Evolutionary conservation across 192 early-diverging fungal genomes (phyloP).

Genomic region (Obelidium mucronatum): DNA sequence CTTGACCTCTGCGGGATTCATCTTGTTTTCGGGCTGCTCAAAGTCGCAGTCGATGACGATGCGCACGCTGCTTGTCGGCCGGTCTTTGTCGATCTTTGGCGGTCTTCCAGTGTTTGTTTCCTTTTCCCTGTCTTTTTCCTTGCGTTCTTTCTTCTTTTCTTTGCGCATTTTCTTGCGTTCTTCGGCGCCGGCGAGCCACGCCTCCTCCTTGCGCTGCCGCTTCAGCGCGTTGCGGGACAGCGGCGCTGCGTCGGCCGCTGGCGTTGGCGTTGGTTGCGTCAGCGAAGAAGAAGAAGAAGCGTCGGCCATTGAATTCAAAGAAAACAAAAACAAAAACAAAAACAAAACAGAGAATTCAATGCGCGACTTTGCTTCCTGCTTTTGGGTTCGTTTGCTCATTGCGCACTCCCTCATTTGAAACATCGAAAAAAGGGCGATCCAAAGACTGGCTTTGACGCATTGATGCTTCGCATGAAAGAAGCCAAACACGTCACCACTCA

Average conservation of each 20-base stretch:
- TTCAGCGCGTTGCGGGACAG: conserved; percentile 81
- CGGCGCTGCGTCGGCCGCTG: neutral
- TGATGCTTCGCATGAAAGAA: conserved; percentile 51
- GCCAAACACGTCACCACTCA: conserved; percentile 55
- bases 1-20: neutral
- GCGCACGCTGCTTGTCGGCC: conserved; percentile 47
- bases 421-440: conserved; percentile 10
- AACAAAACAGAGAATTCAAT: no score
- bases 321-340: no score
- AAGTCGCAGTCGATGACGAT: conserved; percentile 80
- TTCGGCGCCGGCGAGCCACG: conserved; percentile 56
- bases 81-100: conserved; percentile 38
- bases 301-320: neutral
- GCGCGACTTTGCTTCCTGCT: no score
- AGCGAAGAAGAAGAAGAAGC: neutral
- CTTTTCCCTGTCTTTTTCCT: conserved; percentile 25
- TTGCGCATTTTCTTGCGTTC: conserved; percentile 50
- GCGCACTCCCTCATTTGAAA: no score
- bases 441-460: conserved; percentile 48
- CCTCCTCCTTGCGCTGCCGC: conserved; percentile 65
- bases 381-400: no score
- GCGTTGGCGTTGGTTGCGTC: neutral
- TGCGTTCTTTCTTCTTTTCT: conserved; percentile 26
- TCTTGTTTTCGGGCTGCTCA: conserved; percentile 81
- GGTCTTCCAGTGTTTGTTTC: conserved; percentile 35